Evolutionary conservation across 768 basidiomycete species (phyloP), one percentile per base, ranked within the genome.

Genomic region (Hortiboletus flavorubellus): DNA sequence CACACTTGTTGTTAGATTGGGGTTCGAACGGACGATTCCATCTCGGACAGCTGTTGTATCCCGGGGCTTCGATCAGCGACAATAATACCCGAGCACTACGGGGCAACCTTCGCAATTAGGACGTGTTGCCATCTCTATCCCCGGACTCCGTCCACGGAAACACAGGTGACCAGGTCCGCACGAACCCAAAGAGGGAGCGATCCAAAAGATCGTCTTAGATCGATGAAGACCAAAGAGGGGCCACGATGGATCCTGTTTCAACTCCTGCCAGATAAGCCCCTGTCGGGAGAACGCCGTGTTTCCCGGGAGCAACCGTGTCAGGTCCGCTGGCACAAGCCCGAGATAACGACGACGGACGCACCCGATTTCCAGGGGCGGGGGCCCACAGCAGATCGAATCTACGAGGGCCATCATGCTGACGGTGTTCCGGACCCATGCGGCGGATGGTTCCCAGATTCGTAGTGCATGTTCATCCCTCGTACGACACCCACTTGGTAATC

Each of bases 221-320:
- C 14, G 33, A 45, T 46, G 29, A 26, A 38, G 47, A 45, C n/a
- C 7, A 18, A 43, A 18, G 14, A n/a, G 4, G 16, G 26, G 15
- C 34, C 41, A 8, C 34, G 2, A 31, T 16, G 35, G 35, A 33
- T 34, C 11, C n/a, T 39, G 51, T 59, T 59, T 59, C 58, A 41
- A 26, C 16, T 26, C 31, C 12, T 44, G 47, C 23, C 41, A 55
- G 54, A 56, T 51, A 64, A 57, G 54, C 54, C 46, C 39, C n/a
- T 31, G 16, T 40, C 26, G 40, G 23, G 39, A 9, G 16, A 40
- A 37, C 4, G n/a, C 63, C 48, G 60, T 38, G 23, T 42, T 29
- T 23, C 42, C 18, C 55, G 53, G 60, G 14, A 34, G 29, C 16
- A n/a, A 35, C 26, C 33, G 8, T 15, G 9, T 34, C 12, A 18